Percentiles rank a stretch among this genome's conserved stretches.
These are phyloP conservation scores for Neonectria punicea DNA, from an alignment of 2,329 filamentous ascomycete species.

Conservation along the genomic window DNA sequence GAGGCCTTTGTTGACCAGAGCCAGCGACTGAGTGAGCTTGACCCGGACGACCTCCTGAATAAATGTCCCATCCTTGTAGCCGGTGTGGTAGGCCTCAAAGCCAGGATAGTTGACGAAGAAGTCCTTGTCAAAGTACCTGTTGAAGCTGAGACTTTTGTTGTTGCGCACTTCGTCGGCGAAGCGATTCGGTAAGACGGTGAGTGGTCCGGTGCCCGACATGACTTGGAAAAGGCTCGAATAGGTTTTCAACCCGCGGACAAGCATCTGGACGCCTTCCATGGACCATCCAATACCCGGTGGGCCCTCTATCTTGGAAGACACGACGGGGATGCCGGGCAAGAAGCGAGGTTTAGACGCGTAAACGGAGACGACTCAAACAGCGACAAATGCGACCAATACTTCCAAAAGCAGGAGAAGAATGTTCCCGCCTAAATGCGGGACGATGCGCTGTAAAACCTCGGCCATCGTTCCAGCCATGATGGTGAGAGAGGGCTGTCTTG, in stretches of 20 bases:
- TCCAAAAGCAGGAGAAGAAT: not conserved
- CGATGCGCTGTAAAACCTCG: too few species aligned
- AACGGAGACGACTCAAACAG: not conserved
- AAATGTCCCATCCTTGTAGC: slow-evolving; percentile 9
- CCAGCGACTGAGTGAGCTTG: slow-evolving; percentile 7
- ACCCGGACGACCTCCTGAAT: slow-evolving; percentile 6
- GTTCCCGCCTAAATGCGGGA: not conserved
- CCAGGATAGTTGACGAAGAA: slow-evolving; percentile 18
- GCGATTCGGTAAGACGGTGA: slow-evolving; percentile 1
- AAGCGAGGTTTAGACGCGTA: slow-evolving; percentile 6
- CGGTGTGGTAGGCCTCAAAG: slow-evolving; percentile 15
- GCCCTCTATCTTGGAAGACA: not conserved
- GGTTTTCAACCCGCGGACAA: not conserved
- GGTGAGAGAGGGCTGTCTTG: too few species aligned
- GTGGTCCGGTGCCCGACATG: slow-evolving; percentile 5
- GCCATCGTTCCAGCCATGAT: too few species aligned
- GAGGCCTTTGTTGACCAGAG: slow-evolving; percentile 4
- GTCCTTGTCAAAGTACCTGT: slow-evolving; percentile 16
- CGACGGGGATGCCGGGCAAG: not conserved
- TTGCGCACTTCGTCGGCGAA: slow-evolving; percentile 13
- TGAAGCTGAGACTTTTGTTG: slow-evolving; percentile 17
- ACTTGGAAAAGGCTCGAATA: not conserved
- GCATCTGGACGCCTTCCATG: slow-evolving; percentile 6
- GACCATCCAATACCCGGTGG: slow-evolving; percentile 1
- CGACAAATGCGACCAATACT: not conserved